These are phyloP conservation scores for Talaromyces sp. DNA, from an alignment of 2,329 filamentous ascomycete species.

Conservation along the genomic window DNA sequence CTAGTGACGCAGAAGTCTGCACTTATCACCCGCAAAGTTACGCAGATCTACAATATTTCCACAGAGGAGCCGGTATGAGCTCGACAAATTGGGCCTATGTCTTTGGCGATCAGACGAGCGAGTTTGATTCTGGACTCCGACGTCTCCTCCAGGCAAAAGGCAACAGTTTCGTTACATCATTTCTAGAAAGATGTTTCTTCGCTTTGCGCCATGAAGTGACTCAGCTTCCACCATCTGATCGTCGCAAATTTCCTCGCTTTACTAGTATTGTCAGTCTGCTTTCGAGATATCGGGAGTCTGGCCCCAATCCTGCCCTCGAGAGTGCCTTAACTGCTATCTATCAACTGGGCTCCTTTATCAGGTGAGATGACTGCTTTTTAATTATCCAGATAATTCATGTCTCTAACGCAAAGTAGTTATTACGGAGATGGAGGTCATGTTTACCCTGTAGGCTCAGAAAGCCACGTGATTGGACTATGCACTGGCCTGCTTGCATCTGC, in stretches of 20 bases:
- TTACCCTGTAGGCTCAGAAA: constrained; percentile 36
- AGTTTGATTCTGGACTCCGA: constrained; percentile 39
- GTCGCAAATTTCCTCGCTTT: constrained; percentile 35
- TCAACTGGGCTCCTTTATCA: constrained; percentile 41
- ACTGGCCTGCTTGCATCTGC: constrained; percentile 40
- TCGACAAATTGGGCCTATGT: constrained; percentile 35
- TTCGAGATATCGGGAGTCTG: constrained; percentile 28
- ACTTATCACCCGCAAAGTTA: neutral
- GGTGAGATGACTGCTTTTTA: constrained; percentile 28
- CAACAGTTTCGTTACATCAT: constrained; percentile 38
- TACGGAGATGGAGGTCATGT: constrained; percentile 39
- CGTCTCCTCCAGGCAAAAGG: constrained; percentile 39
- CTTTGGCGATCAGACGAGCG: constrained; percentile 45
- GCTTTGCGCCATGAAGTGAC: constrained; percentile 39
- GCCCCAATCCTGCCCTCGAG: constrained; percentile 37
- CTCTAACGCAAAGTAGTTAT: constrained; percentile 29
- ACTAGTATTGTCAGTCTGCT: constrained; percentile 37
- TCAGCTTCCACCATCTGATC: constrained; percentile 30
- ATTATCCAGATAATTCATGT: neutral
- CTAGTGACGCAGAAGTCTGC: neutral
- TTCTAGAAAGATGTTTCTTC: constrained; percentile 41
- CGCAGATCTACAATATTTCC: neutral
- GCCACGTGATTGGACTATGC: constrained; percentile 39
- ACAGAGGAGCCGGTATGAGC: constrained; percentile 22
- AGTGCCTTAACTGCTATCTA: constrained; percentile 42